phyloP scores from a whole-genome alignment of 1,139 yeast genomes.

The Fermentozyma sake region DNA sequence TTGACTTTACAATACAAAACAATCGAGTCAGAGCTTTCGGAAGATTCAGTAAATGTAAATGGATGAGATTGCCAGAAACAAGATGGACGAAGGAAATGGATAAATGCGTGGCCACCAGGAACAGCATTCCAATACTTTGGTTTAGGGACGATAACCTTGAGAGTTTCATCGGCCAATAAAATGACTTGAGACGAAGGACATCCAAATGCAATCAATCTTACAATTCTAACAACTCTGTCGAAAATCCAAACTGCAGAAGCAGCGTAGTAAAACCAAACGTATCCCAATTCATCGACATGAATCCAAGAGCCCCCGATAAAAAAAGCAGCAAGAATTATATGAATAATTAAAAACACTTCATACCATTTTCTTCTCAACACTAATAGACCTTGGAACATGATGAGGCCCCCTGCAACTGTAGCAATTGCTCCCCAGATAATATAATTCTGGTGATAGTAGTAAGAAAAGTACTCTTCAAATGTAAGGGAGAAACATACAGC shows the following conservation, averaged over 20 bases:
- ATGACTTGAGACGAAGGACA: constrained; percentile 31
- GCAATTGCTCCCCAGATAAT: constrained; percentile 31
- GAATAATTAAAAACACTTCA: constrained; percentile 38
- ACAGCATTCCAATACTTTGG: constrained; percentile 37
- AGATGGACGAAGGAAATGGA: constrained; percentile 34
- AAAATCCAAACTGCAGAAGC: constrained; percentile 40
- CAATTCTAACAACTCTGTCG: constrained; percentile 38
- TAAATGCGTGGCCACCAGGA: constrained; percentile 52
- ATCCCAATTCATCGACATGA: constrained; percentile 40
- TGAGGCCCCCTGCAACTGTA: constrained; percentile 28
- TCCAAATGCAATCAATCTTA: constrained; percentile 33
- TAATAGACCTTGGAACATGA: constrained; percentile 33
- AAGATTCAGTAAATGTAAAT: constrained; percentile 22
- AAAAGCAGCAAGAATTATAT: constrained; percentile 37
- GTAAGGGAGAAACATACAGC: constrained; percentile 34
- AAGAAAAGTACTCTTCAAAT: constrained; percentile 15
- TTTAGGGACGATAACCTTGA: constrained; percentile 36
- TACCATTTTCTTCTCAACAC: constrained; percentile 39
- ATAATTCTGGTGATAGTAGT: too few species aligned
- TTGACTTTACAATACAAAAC: constrained; percentile 32
- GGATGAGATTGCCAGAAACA: constrained; percentile 42
- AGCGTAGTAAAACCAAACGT: constrained; percentile 34
- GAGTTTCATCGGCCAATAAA: constrained; percentile 34
- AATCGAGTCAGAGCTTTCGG: constrained; percentile 19
- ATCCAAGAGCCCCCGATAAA: constrained; percentile 41